Conservation (phyloP, 176 grass and related monocot species). For the Miscanthus lutarioriparius region DNA sequence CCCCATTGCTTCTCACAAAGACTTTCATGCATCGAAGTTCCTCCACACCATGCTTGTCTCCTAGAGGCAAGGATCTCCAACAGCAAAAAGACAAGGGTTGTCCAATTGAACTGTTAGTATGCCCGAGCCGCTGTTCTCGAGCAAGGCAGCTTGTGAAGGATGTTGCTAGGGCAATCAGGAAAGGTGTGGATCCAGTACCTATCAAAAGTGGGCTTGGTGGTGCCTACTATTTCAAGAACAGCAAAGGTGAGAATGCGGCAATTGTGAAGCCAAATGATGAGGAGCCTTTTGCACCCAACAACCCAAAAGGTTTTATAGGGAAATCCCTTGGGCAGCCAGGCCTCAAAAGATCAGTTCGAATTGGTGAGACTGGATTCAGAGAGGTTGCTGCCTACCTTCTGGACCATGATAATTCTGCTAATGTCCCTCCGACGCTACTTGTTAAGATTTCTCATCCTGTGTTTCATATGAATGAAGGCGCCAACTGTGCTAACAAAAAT, state of each 20-base stretch:
- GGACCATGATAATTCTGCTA: constrained; percentile 63
- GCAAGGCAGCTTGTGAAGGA: constrained; percentile 73
- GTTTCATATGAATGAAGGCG: constrained; percentile 62
- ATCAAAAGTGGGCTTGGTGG: constrained; percentile 70
- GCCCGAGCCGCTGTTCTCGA: constrained; percentile 39
- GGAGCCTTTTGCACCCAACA: constrained; percentile 84
- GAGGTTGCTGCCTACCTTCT: constrained; percentile 81
- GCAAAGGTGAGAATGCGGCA: constrained; percentile 63
- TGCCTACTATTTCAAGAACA: constrained; percentile 74
- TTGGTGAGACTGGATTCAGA: constrained; percentile 72
- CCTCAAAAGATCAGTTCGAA: constrained; percentile 71
- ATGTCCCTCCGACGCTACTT: constrained; percentile 68
- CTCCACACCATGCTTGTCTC: constrained; percentile 73
- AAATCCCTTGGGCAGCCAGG: constrained; percentile 79
- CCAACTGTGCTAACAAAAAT: constrained; percentile 35
- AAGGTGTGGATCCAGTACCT: constrained; percentile 53
- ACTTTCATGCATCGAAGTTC: constrained; percentile 71
- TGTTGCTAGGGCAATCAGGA: constrained; percentile 63
- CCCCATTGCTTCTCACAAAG: constrained; percentile 66
- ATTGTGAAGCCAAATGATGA: constrained; percentile 86
- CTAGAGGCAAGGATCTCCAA: constrained; percentile 51
- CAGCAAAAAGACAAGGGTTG: constrained; percentile 54
- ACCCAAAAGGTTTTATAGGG: constrained; percentile 78
- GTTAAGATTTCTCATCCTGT: constrained; percentile 71
- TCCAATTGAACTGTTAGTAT: constrained; percentile 66